Evolutionary conservation across 805 yeast species (phyloP).

Genomic region (Helenozyma baotianmanensis): DNA sequence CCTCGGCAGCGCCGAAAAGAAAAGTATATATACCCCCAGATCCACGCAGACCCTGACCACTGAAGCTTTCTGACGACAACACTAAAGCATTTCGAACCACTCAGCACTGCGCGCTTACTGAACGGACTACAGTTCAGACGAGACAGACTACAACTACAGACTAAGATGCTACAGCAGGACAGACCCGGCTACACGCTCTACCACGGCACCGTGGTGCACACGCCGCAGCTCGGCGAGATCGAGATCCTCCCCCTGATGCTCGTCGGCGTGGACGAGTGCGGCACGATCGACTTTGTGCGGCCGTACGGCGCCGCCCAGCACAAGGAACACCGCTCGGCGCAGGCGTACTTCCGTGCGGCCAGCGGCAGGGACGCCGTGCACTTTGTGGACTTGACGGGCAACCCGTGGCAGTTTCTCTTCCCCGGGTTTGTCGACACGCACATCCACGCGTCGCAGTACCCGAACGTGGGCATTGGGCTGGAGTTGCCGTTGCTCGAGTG

Average conservation of each 20-base stretch:
- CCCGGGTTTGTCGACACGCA: slow-evolving; percentile 46
- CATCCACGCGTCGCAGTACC: slow-evolving; percentile 43
- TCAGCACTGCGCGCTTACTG: too few species aligned
- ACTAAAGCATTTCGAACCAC: too few species aligned
- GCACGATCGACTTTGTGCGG: slow-evolving; percentile 45
- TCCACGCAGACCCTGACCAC: too few species aligned
- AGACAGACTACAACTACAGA: too few species aligned
- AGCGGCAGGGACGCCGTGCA: not conserved
- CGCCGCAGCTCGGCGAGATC: slow-evolving; percentile 55
- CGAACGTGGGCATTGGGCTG: slow-evolving; percentile 62
- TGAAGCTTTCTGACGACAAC: too few species aligned
- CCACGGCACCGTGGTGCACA: slow-evolving; percentile 70
- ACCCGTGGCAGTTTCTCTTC: slow-evolving; percentile 55
- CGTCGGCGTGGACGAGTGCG: slow-evolving; percentile 58
- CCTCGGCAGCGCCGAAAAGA: too few species aligned
- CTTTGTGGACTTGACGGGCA: slow-evolving; percentile 25
- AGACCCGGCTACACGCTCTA: slow-evolving; percentile 49
- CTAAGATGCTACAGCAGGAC: too few species aligned
- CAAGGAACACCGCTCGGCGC: slow-evolving; percentile 10
- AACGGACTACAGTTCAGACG: too few species aligned
- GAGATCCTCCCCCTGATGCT: slow-evolving; percentile 54
- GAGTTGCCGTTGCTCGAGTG: slow-evolving; percentile 83
- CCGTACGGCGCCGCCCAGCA: slow-evolving; percentile 9
- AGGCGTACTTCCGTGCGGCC: slow-evolving; percentile 13
- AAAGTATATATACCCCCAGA: too few species aligned